These are phyloP conservation scores for Cordia subcordata DNA, from an alignment of 257 asterid species.

Conservation along the genomic window DNA sequence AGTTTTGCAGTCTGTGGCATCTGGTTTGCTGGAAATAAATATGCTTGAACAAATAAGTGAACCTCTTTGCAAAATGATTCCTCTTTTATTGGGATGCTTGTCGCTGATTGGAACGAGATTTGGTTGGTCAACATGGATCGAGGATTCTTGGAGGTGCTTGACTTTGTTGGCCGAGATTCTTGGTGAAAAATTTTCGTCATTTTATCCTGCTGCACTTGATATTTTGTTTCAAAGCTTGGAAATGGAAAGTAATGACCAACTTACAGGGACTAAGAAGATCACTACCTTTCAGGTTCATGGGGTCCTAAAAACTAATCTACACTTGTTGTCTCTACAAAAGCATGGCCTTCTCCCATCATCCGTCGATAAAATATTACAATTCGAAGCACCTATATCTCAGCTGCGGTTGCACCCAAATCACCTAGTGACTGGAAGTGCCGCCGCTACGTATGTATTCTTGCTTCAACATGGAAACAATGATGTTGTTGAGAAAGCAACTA, in stretches of 20 bases:
- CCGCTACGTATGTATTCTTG: slow-evolving; percentile 83
- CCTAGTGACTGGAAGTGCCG: slow-evolving; percentile 84
- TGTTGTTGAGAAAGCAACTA: slow-evolving; percentile 63
- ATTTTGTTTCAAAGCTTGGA: slow-evolving; percentile 84
- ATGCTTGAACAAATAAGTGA: slow-evolving; percentile 74
- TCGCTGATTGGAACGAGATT: slow-evolving; percentile 81
- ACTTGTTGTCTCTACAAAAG: slow-evolving; percentile 88
- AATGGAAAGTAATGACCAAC: slow-evolving; percentile 32
- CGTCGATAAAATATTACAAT: slow-evolving; percentile 59
- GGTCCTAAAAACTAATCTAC: slow-evolving; percentile 91
- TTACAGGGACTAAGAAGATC: slow-evolving; percentile 31
- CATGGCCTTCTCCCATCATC: slow-evolving; percentile 78
- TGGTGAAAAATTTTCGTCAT: slow-evolving; percentile 72
- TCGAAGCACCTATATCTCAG: slow-evolving; percentile 72
- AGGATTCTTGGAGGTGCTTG: slow-evolving; percentile 97
- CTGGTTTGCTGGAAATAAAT: slow-evolving; percentile 93
- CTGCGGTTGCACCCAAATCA: slow-evolving; percentile 95
- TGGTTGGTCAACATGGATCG: slow-evolving; percentile 96
- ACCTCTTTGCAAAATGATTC: slow-evolving; percentile 88
- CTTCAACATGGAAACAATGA: slow-evolving; percentile 79
- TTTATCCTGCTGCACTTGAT: slow-evolving; percentile 73
- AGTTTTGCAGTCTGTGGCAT: slow-evolving; percentile 88
- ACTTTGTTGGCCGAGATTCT: slow-evolving; percentile 96
- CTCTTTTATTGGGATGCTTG: slow-evolving; percentile 69
- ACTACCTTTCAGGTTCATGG: slow-evolving; percentile 91